Conservation (phyloP, 2,329 filamentous ascomycete species). For the Neonectria ditissima region DNA sequence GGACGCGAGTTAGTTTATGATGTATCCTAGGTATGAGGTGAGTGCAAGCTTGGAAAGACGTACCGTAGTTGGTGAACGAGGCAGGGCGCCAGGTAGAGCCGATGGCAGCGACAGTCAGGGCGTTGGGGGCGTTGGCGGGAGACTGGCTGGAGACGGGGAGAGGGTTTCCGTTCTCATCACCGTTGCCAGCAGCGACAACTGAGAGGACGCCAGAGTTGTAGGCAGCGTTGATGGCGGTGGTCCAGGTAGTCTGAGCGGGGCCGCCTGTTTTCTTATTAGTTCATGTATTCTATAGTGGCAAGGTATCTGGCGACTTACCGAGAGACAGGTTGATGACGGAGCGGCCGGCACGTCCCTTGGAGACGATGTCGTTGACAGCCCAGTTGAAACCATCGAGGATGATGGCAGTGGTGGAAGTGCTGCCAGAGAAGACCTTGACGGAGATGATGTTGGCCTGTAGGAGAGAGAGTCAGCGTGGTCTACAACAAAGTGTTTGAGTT, state of each 20-base stretch:
- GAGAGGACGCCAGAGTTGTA: conserved; percentile 56
- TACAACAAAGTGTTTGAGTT: too few relatives aligned
- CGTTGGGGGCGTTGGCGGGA: conserved; percentile 58
- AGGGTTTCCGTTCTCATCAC: conserved; percentile 41
- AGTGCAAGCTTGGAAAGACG: background rate
- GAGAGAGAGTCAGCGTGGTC: background rate
- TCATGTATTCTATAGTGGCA: too few relatives aligned
- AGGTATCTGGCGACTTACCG: conserved; percentile 30
- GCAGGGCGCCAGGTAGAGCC: conserved; percentile 53
- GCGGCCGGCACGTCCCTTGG: conserved; percentile 49
- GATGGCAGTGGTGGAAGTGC: conserved; percentile 39
- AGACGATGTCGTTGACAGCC: conserved; percentile 51
- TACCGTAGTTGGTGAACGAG: conserved; percentile 62
- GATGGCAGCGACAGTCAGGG: conserved; percentile 63
- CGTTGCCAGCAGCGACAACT: conserved; percentile 61
- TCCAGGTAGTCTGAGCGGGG: conserved; percentile 48
- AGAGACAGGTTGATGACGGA: conserved; percentile 58
- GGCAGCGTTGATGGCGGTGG: conserved; percentile 56
- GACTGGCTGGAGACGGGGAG: conserved; percentile 57
- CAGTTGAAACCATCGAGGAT: conserved; percentile 57
- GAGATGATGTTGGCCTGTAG: conserved; percentile 42
- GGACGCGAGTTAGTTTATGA: conserved; percentile 7
- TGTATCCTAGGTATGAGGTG: background rate
- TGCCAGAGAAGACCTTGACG: conserved; percentile 49
- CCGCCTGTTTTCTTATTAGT: conserved; percentile 44